Base-by-base conservation (phyloP, 2,329 filamentous ascomycete species). In the Hypoxylon rubiginosum region DNA sequence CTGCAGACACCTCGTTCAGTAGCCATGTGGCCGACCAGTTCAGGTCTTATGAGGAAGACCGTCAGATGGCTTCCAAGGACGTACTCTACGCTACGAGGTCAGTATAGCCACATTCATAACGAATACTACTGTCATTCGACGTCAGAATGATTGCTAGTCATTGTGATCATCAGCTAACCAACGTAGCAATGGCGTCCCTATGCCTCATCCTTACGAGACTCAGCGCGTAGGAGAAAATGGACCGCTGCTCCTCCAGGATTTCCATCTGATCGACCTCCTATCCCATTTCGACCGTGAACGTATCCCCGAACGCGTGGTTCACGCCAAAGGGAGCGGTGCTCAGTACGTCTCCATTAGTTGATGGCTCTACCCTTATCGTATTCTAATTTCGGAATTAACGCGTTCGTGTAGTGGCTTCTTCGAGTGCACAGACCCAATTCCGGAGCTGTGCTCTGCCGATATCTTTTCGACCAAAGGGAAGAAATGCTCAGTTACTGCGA, bases 401-500 rank as follows among this genome's bases (percentile, higher is more conserved):
- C 19, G n/a, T 24, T n/a, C 17, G 15, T 28, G 17, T 7, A 63
- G 60, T 49, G 78, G 77, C 15, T 81, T 80, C 58, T 84, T 84
- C 54, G 81, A 83, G 66, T 76, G 75, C 49, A 84, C 81, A 17
- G 77, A 85, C 61, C 82, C 84, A 56, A 82, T 85, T 49, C 80
- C 81, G 48, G 83, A 85, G 54, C 77, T 84, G 41, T 78, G 62
- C 8, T 74, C 72, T 43, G 73, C 80, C 61, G 80, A 83, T 59
- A 79, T 84, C 74, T 79, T 84, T 65, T 82, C 79, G 77, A 79
- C 84, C 55, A 79, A 84, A 10, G 88, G 87, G 70, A 89, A 89
- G 79, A 82, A 85, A 74, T 89, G 87, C 55, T 86, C 87, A 9
- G 76, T 88, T 70, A 82, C 86, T 26, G 82, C 85, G n/a, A 85